Conservation (phyloP, 2,329 filamentous ascomycete species). For the Geosmithia putterillii region DNA sequence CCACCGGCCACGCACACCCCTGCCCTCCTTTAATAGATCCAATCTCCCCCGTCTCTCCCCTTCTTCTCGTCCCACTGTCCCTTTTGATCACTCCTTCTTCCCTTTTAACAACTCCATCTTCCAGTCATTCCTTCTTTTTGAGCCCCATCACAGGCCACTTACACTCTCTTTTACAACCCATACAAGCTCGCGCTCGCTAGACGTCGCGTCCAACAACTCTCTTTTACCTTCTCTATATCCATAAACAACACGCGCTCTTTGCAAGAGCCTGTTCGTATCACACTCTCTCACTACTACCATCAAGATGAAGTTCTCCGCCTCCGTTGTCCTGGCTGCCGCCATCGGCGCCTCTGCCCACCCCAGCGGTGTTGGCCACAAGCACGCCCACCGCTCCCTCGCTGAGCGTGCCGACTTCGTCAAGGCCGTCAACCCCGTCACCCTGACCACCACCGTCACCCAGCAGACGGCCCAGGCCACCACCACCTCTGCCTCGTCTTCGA, state of each 20-base stretch:
- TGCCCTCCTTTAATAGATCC: slow-evolving; percentile 8
- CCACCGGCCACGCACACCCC: slow-evolving; percentile 1
- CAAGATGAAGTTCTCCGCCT: slow-evolving; percentile 28
- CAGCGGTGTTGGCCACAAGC: slow-evolving; percentile 22
- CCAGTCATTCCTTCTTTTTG: slow-evolving; percentile 2
- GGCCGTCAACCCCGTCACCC: slow-evolving; percentile 8
- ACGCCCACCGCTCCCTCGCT: slow-evolving; percentile 17
- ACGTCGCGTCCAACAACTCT: slow-evolving; percentile 1
- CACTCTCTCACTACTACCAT: slow-evolving; percentile 1
- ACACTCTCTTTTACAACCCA: not conserved
- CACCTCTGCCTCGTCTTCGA: slow-evolving; percentile 5
- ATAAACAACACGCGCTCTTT: not conserved
- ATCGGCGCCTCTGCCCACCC: slow-evolving; percentile 28
- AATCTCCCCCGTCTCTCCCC: slow-evolving; percentile 8
- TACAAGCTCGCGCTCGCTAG: not conserved
- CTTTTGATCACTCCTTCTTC: not conserved
- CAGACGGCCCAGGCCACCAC: slow-evolving; percentile 1
- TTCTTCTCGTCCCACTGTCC: slow-evolving; percentile 7
- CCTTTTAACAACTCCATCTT: slow-evolving; percentile 6
- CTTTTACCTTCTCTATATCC: not conserved
- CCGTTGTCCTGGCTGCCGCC: slow-evolving; percentile 23
- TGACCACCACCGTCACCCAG: slow-evolving; percentile 7
- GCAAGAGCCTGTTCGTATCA: not conserved
- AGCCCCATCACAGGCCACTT: not conserved
- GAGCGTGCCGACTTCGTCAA: slow-evolving; percentile 18